phyloP scores from a whole-genome alignment of 2,329 filamentous ascomycete genomes.

The Zasmidium angulare region DNA sequence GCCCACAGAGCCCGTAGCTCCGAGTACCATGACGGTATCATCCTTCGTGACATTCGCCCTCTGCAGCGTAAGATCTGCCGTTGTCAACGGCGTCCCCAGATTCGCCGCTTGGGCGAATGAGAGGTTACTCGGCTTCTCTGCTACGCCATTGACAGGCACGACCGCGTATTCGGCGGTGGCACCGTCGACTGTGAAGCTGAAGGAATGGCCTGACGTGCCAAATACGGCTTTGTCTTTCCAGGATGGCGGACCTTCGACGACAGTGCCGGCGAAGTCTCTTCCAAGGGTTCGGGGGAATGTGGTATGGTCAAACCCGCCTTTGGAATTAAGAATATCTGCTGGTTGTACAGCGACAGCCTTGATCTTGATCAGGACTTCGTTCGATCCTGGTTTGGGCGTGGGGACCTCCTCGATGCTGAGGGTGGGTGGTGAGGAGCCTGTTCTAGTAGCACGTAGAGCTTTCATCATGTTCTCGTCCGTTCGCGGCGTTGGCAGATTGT shows the following conservation, averaged over 20 bases:
- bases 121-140: not conserved
- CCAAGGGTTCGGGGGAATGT: slow-evolving; percentile 27
- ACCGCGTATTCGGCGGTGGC: not conserved
- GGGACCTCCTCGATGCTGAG: slow-evolving; percentile 15
- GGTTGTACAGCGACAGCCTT: slow-evolving; percentile 32
- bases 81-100: not conserved
- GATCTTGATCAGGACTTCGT: slow-evolving; percentile 30
- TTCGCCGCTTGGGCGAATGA: not conserved
- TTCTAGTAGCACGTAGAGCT: slow-evolving; percentile 15
- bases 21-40: not conserved
- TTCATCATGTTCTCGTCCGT: slow-evolving; percentile 13
- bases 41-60: not conserved
- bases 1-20: not conserved
- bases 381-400: slow-evolving; percentile 21
- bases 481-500: not conserved
- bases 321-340: slow-evolving; percentile 32
- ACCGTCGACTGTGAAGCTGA: not conserved
- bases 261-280: slow-evolving; percentile 4
- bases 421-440: slow-evolving; percentile 9
- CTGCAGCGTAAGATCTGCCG: not conserved
- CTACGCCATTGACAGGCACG: not conserved
- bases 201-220: not conserved
- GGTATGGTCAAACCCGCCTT: slow-evolving; percentile 29
- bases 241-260: not conserved
- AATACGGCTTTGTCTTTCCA: slow-evolving; percentile 3